Percentiles rank a stretch among this genome's conserved stretches.
Evolutionary conservation across 2,329 filamentous ascomycete species (phyloP).

Genomic region (Verticillium dahliae): DNA sequence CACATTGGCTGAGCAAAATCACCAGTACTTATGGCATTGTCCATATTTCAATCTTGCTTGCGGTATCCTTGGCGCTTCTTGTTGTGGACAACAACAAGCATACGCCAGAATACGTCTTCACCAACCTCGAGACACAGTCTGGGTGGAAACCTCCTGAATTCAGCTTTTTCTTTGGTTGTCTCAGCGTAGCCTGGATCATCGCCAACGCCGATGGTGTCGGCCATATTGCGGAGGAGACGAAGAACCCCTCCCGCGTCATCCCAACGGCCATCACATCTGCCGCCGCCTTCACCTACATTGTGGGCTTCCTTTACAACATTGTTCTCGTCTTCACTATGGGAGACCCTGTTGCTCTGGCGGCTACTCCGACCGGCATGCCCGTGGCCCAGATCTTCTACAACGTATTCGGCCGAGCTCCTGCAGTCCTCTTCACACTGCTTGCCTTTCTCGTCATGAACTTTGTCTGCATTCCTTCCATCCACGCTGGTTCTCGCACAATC

Average conservation of each 20-base stretch:
- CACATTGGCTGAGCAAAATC: slow-evolving; percentile 52
- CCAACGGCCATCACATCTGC: slow-evolving; percentile 46
- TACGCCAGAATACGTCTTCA: slow-evolving; percentile 46
- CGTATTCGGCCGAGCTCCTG: slow-evolving; percentile 43
- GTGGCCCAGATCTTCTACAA: slow-evolving; percentile 51
- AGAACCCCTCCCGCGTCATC: slow-evolving; percentile 29
- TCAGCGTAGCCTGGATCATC: slow-evolving; percentile 56
- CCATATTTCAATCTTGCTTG: slow-evolving; percentile 44
- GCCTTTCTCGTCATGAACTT: slow-evolving; percentile 53
- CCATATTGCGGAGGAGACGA: slow-evolving; percentile 41
- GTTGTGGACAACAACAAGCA: slow-evolving; percentile 44
- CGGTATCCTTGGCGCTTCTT: slow-evolving; percentile 43
- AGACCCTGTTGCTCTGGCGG: slow-evolving; percentile 37
- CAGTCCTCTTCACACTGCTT: slow-evolving; percentile 48
- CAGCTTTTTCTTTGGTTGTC: slow-evolving; percentile 53
- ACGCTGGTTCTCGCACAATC: slow-evolving; percentile 44
- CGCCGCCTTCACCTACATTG: slow-evolving; percentile 48
- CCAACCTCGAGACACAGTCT: slow-evolving; percentile 40
- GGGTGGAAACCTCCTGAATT: slow-evolving; percentile 50
- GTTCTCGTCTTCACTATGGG: slow-evolving; percentile 53
- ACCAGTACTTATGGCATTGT: slow-evolving; percentile 52
- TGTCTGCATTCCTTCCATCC: slow-evolving; percentile 51
- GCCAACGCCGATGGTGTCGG: slow-evolving; percentile 37
- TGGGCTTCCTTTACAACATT: slow-evolving; percentile 51
- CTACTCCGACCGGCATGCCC: slow-evolving; percentile 40